Evolutionary conservation across 73 alveolate species (phyloP), one percentile per base, ranked within the genome.

Genomic region (Paramecium pentaurelia): DNA sequence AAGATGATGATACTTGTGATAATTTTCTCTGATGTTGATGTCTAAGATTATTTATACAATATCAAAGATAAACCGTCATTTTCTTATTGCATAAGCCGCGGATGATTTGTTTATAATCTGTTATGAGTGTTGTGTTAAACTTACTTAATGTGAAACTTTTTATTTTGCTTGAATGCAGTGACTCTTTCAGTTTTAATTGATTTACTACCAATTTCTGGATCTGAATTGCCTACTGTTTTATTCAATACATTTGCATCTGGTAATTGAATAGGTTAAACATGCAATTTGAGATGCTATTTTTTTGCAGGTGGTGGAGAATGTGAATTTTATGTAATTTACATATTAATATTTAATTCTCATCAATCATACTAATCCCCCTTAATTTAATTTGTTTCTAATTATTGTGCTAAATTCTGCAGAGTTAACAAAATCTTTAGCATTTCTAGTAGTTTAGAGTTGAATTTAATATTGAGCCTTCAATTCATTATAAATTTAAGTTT

Each of bases 251-350:
- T 64, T 11, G 84, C 84, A 32, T 64, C 84, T 32, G 84, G 84
- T 6, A 64, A 34, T 28, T 32, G 12, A 16, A 64, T 64, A 12
- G 84, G 84, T 32, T 64, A 64, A 9, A 64, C 47, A 64, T 64
- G 84, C 47, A 64, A 64, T 28, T 64, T 64, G 30, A 64, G 84
- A 64, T 64, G 84, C 49, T 64, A 9, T 64, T 64, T 64, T 64
- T 64, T 64, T 27, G 84, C 51, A 64, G 47, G 84, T 27, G 84
- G 84, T 64, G 84, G 84, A 64, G 84, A 64, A n/a, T 64, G 84
- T 6, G 84, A 64, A 64, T 64, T 64, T 64, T 64, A 64, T 27
- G 47, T 64, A 64, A 64, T 64, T 64, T 64, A 64, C 84, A 64
- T 34, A 73, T 36, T 73, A 25, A 73, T 36, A 20, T 30, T 73